Base-by-base conservation (phyloP, 805 yeast genomes). In the Pichia pseudocactophila region DNA sequence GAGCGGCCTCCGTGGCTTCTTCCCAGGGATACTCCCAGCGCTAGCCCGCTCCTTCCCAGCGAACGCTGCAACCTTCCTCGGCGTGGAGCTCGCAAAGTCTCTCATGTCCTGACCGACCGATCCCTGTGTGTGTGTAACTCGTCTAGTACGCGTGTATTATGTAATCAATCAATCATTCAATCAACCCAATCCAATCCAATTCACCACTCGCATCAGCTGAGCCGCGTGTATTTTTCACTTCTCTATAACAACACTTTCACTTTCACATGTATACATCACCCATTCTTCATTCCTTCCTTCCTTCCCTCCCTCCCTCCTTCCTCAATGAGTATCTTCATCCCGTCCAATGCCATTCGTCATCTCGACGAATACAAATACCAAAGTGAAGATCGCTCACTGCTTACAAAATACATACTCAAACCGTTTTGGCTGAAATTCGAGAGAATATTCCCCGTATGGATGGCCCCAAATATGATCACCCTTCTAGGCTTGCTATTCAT, bases 1-100 rank as follows among this genome's bases (percentile, higher is more conserved):
- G 48, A 90, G 89, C 18, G 97, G 97, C 20, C 50, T 87, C 50
- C 82, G 79, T 59, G 96, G 94, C 0, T 90, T 90, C 66, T 90
- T 89, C 85, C 97, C 97, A 3, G 98, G 98, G 44, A 71, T 90
- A 19, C 97, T 96, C 0, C 97, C 98, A 6, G 97, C 97, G 2
- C 68, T 90, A 56, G 76, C 87, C 20, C 76, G 98, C 63, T 81
- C 95, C 33, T 90, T 92, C 82, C 97, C 97, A 3, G 97, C 97
- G 18, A 90, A 92, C 63, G 98, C 98, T n/a, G 97, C 98, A 8
- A 89, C 97, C 2, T 90, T 90, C 67, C 74, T 87, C 30, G 98
- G 97, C 37, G 97, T 90, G 26, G 98, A 90, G 62, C 57, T 89
- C 44, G 85, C 95, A 3, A 54, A 55, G 46, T 50, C 50, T 16